phyloP scores from a whole-genome alignment of 805 yeast species.

The Metschnikowia koreensis region DNA sequence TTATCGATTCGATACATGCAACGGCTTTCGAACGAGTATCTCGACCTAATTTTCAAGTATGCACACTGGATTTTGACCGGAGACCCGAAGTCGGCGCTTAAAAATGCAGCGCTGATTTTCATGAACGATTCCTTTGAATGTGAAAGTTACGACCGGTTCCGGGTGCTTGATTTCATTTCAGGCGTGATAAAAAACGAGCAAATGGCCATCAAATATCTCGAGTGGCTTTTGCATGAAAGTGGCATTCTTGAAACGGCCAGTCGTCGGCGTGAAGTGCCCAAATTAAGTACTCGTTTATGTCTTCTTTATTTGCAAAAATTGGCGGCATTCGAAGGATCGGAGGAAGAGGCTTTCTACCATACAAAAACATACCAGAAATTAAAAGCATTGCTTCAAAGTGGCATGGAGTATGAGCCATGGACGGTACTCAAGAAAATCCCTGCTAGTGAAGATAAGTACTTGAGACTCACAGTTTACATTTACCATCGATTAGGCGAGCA shows the following conservation, averaged over 20 bases:
- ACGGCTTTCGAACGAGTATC: conserved; percentile 46
- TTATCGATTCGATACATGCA: conserved; percentile 57
- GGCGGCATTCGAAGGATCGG: conserved; percentile 11
- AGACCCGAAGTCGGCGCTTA: conserved; percentile 1
- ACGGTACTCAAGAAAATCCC: conserved; percentile 34
- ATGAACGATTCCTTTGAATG: conserved; percentile 63
- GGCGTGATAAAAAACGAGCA: conserved; percentile 21
- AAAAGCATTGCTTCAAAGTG: conserved; percentile 29
- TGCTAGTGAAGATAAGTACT: conserved; percentile 28
- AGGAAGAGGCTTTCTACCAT: conserved; percentile 15
- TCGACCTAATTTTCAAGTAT: conserved; percentile 58
- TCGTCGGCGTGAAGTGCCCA: conserved; percentile 19
- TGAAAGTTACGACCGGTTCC: conserved; percentile 51
- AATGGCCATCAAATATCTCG: conserved; percentile 42
- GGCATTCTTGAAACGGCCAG: conserved; percentile 25
- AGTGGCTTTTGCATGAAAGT: conserved; percentile 41
- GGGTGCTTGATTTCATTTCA: conserved; percentile 54
- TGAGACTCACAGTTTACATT: conserved; percentile 55
- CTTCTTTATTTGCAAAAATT: conserved; percentile 31
- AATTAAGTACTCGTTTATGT: conserved; percentile 36
- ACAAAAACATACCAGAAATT: conserved; percentile 30
- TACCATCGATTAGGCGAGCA: conserved; percentile 60
- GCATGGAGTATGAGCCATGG: conserved; percentile 37
- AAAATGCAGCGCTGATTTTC: conserved; percentile 49
- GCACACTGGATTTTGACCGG: conserved; percentile 50